Percentiles rank a stretch among this genome's conserved stretches.
phyloP scores from a whole-genome alignment of 352 stramenopile species.

The Pythium monospermum region DNA sequence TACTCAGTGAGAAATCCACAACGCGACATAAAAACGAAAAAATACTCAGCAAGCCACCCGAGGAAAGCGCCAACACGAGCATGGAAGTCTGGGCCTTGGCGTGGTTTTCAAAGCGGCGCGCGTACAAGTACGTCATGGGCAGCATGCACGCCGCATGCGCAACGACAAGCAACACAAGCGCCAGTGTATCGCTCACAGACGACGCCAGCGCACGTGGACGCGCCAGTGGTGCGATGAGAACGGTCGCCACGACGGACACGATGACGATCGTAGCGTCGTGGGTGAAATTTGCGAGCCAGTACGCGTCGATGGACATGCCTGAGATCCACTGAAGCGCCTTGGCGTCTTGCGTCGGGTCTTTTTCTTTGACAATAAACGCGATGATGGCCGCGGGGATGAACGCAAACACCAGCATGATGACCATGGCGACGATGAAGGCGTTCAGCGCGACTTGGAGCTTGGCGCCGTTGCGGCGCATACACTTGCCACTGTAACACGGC shows the following conservation, averaged over 20 bases:
- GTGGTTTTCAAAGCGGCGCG: slow-evolving; percentile 54
- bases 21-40: slow-evolving; percentile 75
- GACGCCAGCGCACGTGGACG: slow-evolving; percentile 26
- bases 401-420: slow-evolving; percentile 63
- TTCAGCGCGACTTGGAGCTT: slow-evolving; percentile 66
- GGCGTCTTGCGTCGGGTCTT: slow-evolving; percentile 57
- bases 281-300: slow-evolving; percentile 55
- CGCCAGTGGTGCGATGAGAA: slow-evolving; percentile 36
- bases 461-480: slow-evolving; percentile 40
- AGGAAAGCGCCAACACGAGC: slow-evolving; percentile 54
- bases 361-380: slow-evolving; percentile 59
- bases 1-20: slow-evolving; percentile 38
- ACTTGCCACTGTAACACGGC: slow-evolving; percentile 28
- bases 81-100: slow-evolving; percentile 58
- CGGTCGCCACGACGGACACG: slow-evolving; percentile 33
- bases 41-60: slow-evolving; percentile 60
- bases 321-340: slow-evolving; percentile 64
- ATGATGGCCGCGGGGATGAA: slow-evolving; percentile 65
- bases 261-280: slow-evolving; percentile 47
- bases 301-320: slow-evolving; percentile 41
- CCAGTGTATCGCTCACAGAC: slow-evolving; percentile 40
- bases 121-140: slow-evolving; percentile 61
- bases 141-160: slow-evolving; percentile 44
- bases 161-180: slow-evolving; percentile 34
- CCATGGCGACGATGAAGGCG: slow-evolving; percentile 49